A percentile compares a stretch with the other conserved stretches of the same genome.
phyloP scores from a whole-genome alignment of 1,139 yeast genomes.

The Saccharomycopsis hybrid region DNA sequence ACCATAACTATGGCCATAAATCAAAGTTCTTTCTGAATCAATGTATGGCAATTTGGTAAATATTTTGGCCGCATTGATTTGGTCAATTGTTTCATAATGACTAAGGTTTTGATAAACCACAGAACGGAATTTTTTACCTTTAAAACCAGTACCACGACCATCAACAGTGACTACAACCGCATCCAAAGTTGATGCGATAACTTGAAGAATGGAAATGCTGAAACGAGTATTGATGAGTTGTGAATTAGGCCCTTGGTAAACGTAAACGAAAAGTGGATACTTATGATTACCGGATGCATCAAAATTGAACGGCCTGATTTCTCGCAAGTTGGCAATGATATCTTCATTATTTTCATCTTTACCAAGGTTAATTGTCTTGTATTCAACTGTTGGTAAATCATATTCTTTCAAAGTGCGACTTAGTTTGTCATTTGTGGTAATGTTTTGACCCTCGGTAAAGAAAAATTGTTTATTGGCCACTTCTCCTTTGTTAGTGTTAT shows the following conservation, averaged over 20 bases:
- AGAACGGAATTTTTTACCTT: conserved; percentile 52
- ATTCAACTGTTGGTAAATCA: conserved; percentile 42
- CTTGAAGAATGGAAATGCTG: conserved; percentile 52
- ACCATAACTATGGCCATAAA: conserved; percentile 86
- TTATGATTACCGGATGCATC: conserved; percentile 37
- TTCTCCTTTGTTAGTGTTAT: conserved; percentile 17
- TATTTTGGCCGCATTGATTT: conserved; percentile 57
- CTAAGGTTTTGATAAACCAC: conserved; percentile 63
- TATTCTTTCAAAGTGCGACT: conserved; percentile 35
- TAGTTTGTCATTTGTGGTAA: conserved; percentile 40
- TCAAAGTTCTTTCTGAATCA: conserved; percentile 52
- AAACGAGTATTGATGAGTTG: conserved; percentile 55
- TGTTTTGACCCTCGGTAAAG: conserved; percentile 24
- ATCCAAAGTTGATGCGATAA: conserved; percentile 60
- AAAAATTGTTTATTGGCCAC: conserved; percentile 9
- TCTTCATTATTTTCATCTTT: conserved; percentile 36
- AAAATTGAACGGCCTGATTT: conserved; percentile 59
- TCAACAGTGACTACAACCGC: conserved; percentile 76
- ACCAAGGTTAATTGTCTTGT: conserved; percentile 44
- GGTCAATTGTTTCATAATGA: conserved; percentile 62
- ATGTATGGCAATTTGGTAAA: conserved; percentile 49
- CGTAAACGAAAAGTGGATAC: conserved; percentile 68
- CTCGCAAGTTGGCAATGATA: conserved; percentile 48
- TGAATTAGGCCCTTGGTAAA: conserved; percentile 82
- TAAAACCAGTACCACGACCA: conserved; percentile 78